Evolutionary conservation across 495 filamentous ascomycete genomes (phyloP), one percentile per base, ranked within the genome.

Genomic region (Clohesyomyces aquaticus): DNA sequence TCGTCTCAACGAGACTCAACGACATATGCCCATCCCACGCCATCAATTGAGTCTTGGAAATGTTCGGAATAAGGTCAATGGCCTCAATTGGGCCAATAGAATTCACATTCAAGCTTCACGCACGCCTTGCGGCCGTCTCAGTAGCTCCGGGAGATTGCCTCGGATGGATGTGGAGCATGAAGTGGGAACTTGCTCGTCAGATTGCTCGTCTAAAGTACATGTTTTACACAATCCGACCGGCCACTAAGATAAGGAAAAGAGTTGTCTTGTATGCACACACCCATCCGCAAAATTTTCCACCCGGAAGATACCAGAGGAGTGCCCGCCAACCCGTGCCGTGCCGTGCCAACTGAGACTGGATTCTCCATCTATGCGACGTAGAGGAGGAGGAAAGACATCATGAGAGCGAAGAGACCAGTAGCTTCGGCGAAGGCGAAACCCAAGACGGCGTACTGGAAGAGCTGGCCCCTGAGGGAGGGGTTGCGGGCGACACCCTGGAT

Each of bases 401-500:
- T 93, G 73, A 93, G 86, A 75, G 90, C 88, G 88, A 93, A 92
- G 73, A 94, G 86, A 85, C 90, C 90, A 70, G 91, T 94, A 82
- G 90, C 90, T 78, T 94, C 90, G 76, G 91, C 90, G 86, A 94
- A 94, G 73, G 90, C 90, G 78, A 94, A 94, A 80, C 90, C 90
- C 74, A 94, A 80, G 88, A 94, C 91, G 83, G 90, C 90, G 81
- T 94, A 92, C 66, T 88, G 86, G 88, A 94, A 94, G 71, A 94
- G 88, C 83, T 93, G 89, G 73, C 88, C 89, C 79, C 89, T 87
- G 82, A 94, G 87, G 71, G 86, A 86, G 71, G 89, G 89, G 88
- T 94, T 94, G 81, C 90, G 89, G 79, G 90, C 89, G 71, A 91
- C 88, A 77, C 83, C 85, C 77, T 86, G 83, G 73, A 94, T 83